phyloP scores from a whole-genome alignment of 2,329 filamentous ascomycete genomes.

The Cladosporium sp. region DNA sequence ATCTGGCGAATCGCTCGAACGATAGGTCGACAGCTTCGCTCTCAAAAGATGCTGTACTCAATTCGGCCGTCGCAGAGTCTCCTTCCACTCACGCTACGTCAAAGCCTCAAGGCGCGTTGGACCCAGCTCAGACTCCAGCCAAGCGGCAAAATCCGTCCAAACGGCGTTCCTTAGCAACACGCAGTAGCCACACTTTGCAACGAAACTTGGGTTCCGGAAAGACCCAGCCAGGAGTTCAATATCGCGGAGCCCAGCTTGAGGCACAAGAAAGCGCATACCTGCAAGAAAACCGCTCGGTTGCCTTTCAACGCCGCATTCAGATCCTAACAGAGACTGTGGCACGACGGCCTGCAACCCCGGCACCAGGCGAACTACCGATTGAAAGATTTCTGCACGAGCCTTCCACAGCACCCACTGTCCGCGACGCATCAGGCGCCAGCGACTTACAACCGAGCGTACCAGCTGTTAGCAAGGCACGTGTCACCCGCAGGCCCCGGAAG shows the following conservation, averaged over 20 bases:
- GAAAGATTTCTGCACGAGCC: slow-evolving; percentile 20
- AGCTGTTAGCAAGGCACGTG: background rate
- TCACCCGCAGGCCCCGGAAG: slow-evolving; percentile 27
- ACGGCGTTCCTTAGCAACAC: background rate
- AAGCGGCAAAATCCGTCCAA: background rate
- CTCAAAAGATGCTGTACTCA: background rate
- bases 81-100: too few species aligned
- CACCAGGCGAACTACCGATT: slow-evolving; percentile 22
- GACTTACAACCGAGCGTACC: too few species aligned
- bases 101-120: background rate
- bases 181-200: background rate
- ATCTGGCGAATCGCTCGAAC: background rate
- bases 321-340: slow-evolving; percentile 21
- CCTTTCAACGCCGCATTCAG: slow-evolving; percentile 31
- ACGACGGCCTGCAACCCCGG: slow-evolving; percentile 19
- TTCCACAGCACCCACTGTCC: too few species aligned
- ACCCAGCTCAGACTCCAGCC: background rate
- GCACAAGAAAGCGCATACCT: slow-evolving; percentile 35
- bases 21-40: background rate
- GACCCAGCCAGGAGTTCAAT: background rate
- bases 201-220: background rate
- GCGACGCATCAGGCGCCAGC: too few species aligned
- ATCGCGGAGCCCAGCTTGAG: slow-evolving; percentile 36
- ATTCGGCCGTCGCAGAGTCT: background rate
- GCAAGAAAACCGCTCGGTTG: slow-evolving; percentile 29